Evolutionary conservation across 202 grass and related monocot species (phyloP).

Genomic region (Panicum virgatum): DNA sequence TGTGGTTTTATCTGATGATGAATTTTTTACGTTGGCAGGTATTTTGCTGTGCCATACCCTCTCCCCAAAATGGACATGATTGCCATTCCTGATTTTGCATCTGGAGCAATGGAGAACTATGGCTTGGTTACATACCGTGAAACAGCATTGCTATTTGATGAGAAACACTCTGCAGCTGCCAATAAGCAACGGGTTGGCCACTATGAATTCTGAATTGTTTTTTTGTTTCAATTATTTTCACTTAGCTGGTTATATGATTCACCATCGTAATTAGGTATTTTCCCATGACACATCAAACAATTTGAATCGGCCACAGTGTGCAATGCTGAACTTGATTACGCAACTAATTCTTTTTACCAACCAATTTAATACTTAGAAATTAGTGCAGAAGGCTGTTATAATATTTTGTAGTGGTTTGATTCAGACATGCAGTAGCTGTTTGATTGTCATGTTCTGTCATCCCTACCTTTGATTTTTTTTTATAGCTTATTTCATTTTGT

Average conservation of each 20-base stretch:
- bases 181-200: slow-evolving; percentile 79
- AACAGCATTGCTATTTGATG: slow-evolving; percentile 83
- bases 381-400: not conserved
- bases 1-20: slow-evolving; percentile 19
- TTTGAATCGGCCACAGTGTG: not conserved
- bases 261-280: not conserved
- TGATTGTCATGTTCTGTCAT: slow-evolving; percentile 2
- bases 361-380: slow-evolving; percentile 3
- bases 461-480: slow-evolving; percentile 12
- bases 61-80: slow-evolving; percentile 99
- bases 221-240: slow-evolving; percentile 27
- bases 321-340: slow-evolving; percentile 22
- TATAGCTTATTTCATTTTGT: not conserved
- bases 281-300: not conserved
- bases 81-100: slow-evolving; percentile 87
- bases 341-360: not conserved
- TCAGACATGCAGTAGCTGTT: not conserved
- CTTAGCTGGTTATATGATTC: slow-evolving; percentile 24
- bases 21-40: slow-evolving; percentile 51
- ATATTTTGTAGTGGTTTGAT: slow-evolving; percentile 20
- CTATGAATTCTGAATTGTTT: slow-evolving; percentile 24
- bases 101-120: slow-evolving; percentile 95
- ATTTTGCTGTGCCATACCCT: slow-evolving; percentile 82
- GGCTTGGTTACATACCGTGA: slow-evolving; percentile 95
- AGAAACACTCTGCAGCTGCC: slow-evolving; percentile 74